Evolutionary conservation across 176 grass and related monocot species (phyloP).

Genomic region (Elymus sibiricus): DNA sequence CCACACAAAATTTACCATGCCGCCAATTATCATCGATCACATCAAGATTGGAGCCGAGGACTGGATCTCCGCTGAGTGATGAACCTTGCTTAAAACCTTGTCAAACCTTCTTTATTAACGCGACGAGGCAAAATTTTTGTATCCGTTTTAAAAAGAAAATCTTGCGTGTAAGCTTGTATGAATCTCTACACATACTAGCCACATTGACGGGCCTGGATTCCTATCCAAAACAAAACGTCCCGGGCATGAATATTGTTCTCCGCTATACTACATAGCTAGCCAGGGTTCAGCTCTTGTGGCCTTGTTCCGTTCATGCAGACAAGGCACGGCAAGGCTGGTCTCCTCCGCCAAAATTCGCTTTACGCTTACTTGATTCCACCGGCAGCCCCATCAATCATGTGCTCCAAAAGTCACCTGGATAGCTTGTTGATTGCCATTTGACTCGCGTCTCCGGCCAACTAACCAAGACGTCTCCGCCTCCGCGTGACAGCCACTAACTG

Average conservation of each 20-base stretch:
- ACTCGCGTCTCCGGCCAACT: not conserved
- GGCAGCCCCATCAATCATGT: no score
- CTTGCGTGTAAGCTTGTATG: not conserved
- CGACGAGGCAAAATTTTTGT: no score
- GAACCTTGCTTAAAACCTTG: no score
- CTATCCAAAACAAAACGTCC: not conserved
- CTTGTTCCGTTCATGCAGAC: not conserved
- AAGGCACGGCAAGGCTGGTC: not conserved
- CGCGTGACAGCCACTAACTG: constrained; percentile 26
- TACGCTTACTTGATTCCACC: not conserved
- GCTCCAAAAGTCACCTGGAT: no score
- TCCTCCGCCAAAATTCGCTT: constrained; percentile 10
- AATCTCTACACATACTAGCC: not conserved
- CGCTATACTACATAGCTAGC: not conserved
- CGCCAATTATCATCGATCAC: no score
- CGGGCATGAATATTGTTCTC: not conserved
- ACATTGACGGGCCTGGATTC: not conserved
- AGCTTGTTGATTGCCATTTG: not conserved
- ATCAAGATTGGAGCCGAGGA: no score
- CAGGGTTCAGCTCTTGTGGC: no score
- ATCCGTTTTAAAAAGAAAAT: not conserved
- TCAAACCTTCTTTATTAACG: no score
- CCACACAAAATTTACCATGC: no score
- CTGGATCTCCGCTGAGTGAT: no score
- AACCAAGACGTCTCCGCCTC: not conserved